Evolutionary conservation across 139 green algal genomes (phyloP).

Genomic region (Yamagishiella unicocca): DNA sequence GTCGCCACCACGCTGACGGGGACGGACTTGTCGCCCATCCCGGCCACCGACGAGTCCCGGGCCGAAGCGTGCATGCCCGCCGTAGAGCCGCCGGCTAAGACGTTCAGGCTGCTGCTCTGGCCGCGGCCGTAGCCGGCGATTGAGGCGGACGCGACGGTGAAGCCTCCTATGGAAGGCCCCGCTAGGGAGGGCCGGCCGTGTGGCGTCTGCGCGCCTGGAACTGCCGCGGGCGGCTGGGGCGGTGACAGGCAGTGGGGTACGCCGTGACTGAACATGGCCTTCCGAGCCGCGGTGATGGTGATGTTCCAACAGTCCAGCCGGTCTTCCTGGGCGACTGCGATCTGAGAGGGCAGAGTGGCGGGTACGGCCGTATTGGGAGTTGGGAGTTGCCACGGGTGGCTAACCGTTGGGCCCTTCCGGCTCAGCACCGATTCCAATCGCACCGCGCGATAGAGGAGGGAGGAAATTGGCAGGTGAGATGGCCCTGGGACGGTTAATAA

Average conservation of each 20-base stretch:
- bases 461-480: too few relatives aligned
- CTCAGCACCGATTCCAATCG: too few relatives aligned
- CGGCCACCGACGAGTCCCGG: neutral
- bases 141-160: neutral
- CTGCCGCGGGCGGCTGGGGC: neutral
- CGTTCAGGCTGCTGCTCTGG: conserved; percentile 26
- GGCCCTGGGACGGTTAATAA: too few relatives aligned
- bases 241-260: conserved; percentile 37
- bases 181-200: neutral
- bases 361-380: too few relatives aligned
- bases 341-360: too few relatives aligned
- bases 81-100: neutral
- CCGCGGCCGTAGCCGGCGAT: neutral
- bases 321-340: conserved; percentile 43
- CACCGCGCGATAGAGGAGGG: too few relatives aligned
- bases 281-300: conserved; percentile 45
- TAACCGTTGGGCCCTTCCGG: neutral
- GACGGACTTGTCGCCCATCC: neutral
- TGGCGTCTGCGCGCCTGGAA: neutral
- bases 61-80: neutral
- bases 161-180: neutral
- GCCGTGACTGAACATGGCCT: conserved; percentile 27
- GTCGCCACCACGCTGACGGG: conserved; percentile 21
- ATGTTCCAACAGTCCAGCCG: conserved; percentile 68
- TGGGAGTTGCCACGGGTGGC: neutral